Base-by-base conservation (phyloP, 768 basidiomycete species). In the Pholiota conissans region DNA sequence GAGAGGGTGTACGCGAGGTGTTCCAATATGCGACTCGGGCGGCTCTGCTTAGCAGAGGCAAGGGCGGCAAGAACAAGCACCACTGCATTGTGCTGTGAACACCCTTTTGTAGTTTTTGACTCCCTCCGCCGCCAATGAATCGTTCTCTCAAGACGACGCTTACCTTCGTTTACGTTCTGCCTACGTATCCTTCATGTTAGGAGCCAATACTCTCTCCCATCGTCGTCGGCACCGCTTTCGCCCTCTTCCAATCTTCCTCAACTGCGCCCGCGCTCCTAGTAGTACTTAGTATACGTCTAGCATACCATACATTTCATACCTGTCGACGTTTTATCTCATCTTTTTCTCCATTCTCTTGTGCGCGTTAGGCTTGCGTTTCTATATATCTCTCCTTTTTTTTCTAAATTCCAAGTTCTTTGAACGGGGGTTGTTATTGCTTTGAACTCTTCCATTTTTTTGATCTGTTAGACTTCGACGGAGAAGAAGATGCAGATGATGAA, bases 11-110 rank as follows among this genome's bases (percentile, higher is more conserved):
- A 48, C 88, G 91, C 61, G 95, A 98, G 75, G 96, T 99, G 45
- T 99, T 99, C 86, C 94, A 98, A 77, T 91, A 90, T 65, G 97
- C 97, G 52, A 98, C 96, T 24, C 88, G 94, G 61, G 89, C 92
- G 39, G 95, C 96, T 26, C 84, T 98, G 34, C 82, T 94, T 60
- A 79, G 73, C 74, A 80, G 83, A 71, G 67, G 73, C 68, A 79
- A 69, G 68, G 77, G 77, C 24, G 52, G 53, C 71, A 81, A 77
- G 75, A 71, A 71, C 62, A 67, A 68, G 39, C 42, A 53, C 48
- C 61, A 62, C 55, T 65, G 63, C 58, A 64, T 58, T 37, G 63
- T 64, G 29, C 61, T 64, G 63, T 64, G 53, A 51, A 27, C 40
- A 28, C 32, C 22, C 20, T 20, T 18, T 27, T 10, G n/a, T n/a